Base-by-base conservation (phyloP, 345 rosid genomes). In the Pugionium dolabratum region DNA sequence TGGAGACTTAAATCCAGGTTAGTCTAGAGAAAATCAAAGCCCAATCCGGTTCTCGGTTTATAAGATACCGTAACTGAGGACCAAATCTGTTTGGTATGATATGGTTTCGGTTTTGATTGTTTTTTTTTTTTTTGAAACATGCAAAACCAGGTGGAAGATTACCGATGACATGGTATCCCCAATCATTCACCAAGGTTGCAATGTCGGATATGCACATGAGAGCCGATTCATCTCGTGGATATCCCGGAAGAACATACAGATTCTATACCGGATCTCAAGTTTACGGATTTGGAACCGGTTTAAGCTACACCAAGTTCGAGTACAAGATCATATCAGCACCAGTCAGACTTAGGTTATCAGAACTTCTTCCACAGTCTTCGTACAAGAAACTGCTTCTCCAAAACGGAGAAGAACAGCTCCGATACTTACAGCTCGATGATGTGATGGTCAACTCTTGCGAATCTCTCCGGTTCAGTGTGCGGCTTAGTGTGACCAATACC, bases 191-290 rank as follows among this genome's bases (percentile, higher is more conserved):
- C 8, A 48, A 70, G 57, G 84, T 93, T 2, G 79, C 90, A 4
- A 90, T 93, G 98, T 85, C 65, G 35, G 86, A 90, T 62, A 90
- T 93, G 98, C 69, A 78, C 77, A 93, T 90, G 97, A 72, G 97
- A 54, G 80, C 98, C 26, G 75, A 93, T 78, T 78, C 70, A 71
- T 77, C 82, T 33, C 79, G 81, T 5, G 90, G 86, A 48, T 93
- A 88, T 68, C 98, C 98, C 0, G 96, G 98, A 78, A 82, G 97
- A 80, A 90, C 97, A 7, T 90, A 93, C 56, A 76, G 96, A 43
- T 90, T 93, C 73, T 90, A 93, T 77, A 82, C 73, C 0, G 97
- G 97, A 27, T 55, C 80, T 4, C 75, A 44, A 66, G 91, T 90
- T 2, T 93, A 84, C 45, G 71, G 75, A 10, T 93, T 86, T 50